phyloP scores from a whole-genome alignment of 1,284 basidiomycete species.

The Ceratobasidium sp. region DNA sequence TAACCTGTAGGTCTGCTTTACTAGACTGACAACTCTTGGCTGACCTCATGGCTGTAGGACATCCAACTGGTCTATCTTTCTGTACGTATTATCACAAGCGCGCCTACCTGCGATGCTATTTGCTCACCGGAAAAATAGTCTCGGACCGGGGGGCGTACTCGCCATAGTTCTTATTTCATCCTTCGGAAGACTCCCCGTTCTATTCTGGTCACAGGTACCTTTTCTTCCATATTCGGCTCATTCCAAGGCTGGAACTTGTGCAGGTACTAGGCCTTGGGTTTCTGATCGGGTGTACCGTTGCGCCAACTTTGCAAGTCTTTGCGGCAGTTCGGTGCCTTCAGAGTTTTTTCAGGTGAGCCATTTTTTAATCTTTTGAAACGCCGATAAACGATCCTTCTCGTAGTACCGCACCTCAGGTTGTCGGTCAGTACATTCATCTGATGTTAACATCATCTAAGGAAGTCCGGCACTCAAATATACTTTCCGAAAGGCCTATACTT shows the following conservation, averaged over 20 bases:
- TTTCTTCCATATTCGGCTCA: not conserved
- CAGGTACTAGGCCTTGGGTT: slow-evolving; percentile 32
- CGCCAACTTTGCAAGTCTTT: slow-evolving; percentile 62
- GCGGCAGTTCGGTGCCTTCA: slow-evolving; percentile 75
- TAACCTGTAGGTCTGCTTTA: slow-evolving; percentile 59
- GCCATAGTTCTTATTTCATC: slow-evolving; percentile 69
- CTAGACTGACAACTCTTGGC: not conserved
- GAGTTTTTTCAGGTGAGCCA: slow-evolving; percentile 71
- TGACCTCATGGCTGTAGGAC: slow-evolving; percentile 21
- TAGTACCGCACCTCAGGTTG: slow-evolving; percentile 75
- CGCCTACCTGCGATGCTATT: not conserved
- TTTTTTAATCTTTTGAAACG: slow-evolving; percentile 1
- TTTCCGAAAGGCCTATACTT: slow-evolving; percentile 67
- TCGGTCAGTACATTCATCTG: slow-evolving; percentile 58
- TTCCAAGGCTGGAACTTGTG: slow-evolving; percentile 19
- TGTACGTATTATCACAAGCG: slow-evolving; percentile 60
- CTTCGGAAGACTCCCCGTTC: slow-evolving; percentile 67
- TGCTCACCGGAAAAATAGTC: slow-evolving; percentile 15
- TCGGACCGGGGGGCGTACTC: slow-evolving; percentile 70
- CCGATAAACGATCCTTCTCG: slow-evolving; percentile 21
- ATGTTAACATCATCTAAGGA: not conserved
- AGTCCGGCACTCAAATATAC: not conserved
- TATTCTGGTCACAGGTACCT: slow-evolving; percentile 70
- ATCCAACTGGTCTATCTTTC: slow-evolving; percentile 72
- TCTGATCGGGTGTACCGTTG: slow-evolving; percentile 48